phyloP scores from a whole-genome alignment of 208 protist species.

The Trypanosoma boissoni region DNA sequence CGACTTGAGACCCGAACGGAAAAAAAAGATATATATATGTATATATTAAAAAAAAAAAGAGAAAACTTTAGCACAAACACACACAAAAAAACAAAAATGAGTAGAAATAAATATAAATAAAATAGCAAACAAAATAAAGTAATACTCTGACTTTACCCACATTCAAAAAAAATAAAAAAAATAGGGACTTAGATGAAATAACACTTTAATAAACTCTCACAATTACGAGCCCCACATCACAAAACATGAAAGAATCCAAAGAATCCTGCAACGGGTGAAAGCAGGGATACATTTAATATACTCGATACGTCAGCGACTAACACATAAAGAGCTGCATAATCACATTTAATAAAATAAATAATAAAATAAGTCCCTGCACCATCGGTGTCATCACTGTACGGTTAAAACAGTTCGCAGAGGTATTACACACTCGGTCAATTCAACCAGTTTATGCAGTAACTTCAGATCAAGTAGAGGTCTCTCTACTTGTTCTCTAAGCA shows the following conservation, averaged over 20 bases:
- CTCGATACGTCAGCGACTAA: too few relatives aligned
- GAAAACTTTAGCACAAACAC: background rate
- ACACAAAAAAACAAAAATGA: background rate
- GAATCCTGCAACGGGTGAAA: too few relatives aligned
- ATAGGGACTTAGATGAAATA: too few relatives aligned
- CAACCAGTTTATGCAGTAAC: constrained; percentile 14
- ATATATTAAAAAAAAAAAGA: constrained; percentile 7
- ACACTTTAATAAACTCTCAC: too few relatives aligned
- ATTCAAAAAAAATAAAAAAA: background rate
- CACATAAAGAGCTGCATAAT: too few relatives aligned
- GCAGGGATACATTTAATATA: too few relatives aligned
- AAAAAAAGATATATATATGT: constrained; percentile 1
- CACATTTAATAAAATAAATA: too few relatives aligned
- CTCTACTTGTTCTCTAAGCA: constrained; percentile 8
- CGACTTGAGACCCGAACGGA: background rate
- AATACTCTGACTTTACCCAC: background rate
- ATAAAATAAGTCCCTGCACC: background rate
- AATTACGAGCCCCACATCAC: too few relatives aligned
- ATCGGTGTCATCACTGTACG: background rate
- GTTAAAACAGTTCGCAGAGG: constrained; percentile 7
- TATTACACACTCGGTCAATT: constrained; percentile 6
- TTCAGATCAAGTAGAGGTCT: constrained; percentile 15
- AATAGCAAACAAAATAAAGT: background rate
- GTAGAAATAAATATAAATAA: constrained; percentile 1
- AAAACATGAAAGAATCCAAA: too few relatives aligned